Base-by-base conservation (phyloP, 1,284 basidiomycete species). In the Irpex sp. region DNA sequence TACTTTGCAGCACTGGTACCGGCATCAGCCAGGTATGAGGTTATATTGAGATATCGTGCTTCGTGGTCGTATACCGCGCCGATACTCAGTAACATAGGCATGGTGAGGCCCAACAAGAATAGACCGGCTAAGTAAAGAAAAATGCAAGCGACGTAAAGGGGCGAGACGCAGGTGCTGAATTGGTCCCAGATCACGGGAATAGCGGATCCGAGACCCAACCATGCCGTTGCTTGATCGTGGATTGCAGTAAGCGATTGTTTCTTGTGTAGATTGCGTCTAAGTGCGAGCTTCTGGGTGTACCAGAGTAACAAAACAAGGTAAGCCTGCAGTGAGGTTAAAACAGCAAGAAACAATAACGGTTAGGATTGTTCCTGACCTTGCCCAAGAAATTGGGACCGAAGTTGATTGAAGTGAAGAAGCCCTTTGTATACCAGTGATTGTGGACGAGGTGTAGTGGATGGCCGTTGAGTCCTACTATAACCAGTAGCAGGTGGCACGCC, bases 221-320 rank as follows among this genome's bases (percentile, higher is more conserved):
- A 65, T 8, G 64, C 58, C 1, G 35, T 8, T 5, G 61, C 59
- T 46, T 65, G 62, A 31, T 65, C 64, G 50, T 65, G 64, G 26
- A 65, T 39, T 4, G 64, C 53, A 11, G 64, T 60, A 19, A 60
- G 64, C 1, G 21, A 19, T 59, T 65, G 64, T n/a, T 53, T 19
- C 13, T 62, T 21, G 46, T 65, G 61, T 7, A 62, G 55, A 39
- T 60, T 61, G 6, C 59, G 61, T 15, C 55, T 49, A 9, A 65
- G 55, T 5, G 64, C 64, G 7, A 65, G 59, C 5, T 33, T 53
- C 26, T 62, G 64, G 7, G 64, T 65, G 36, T 60, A 26, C 26
- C 46, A 58, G 6, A 65, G 57, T 17, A 65, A 51, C 15, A 58
- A 19, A 11, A 61, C 55, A 26, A 62, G 59, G 43, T 62, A 62